Conservation (phyloP, 768 basidiomycete genomes). For the Pisolithus tinctorius region DNA sequence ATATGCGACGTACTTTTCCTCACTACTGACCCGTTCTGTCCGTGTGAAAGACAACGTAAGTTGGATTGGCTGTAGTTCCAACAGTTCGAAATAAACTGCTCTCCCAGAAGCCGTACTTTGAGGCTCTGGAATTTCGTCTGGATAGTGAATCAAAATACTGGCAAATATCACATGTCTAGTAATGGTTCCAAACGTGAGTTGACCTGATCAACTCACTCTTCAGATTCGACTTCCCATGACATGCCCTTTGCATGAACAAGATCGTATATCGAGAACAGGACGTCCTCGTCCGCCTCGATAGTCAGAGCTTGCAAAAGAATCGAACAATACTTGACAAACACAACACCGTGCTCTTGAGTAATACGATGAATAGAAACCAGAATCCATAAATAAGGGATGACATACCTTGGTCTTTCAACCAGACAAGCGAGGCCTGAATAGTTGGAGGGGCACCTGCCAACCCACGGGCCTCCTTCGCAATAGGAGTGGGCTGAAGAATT, state of each 20-base stretch:
- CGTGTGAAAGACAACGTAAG: conserved; percentile 95
- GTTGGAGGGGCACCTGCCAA: conserved; percentile 76
- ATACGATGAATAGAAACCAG: background rate
- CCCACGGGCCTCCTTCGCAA: conserved; percentile 66
- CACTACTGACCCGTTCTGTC: conserved; percentile 87
- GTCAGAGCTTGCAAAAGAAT: conserved; percentile 90
- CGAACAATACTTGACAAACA: conserved; percentile 97
- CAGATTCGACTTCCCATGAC: conserved; percentile 74
- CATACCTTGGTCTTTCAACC: conserved; percentile 89
- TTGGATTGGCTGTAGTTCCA: conserved; percentile 91
- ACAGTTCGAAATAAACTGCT: conserved; percentile 90
- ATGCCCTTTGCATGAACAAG: conserved; percentile 87
- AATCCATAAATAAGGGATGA: background rate
- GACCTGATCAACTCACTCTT: conserved; percentile 51
- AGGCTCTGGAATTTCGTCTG: conserved; percentile 68
- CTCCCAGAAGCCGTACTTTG: conserved; percentile 55
- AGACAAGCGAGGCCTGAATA: conserved; percentile 79
- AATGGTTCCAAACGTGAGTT: background rate
- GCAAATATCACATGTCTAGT: conserved; percentile 7
- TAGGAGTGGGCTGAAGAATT: conserved; percentile 87
- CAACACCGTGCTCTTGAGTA: conserved; percentile 82
- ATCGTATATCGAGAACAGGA: conserved; percentile 87
- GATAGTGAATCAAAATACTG: conserved; percentile 69
- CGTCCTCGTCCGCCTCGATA: conserved; percentile 95
- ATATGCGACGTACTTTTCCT: conserved; percentile 69